Percentiles rank a stretch among this genome's conserved stretches.
Evolutionary conservation across 129 eudicot species (phyloP).

Genomic region (Glebionis coronaria): DNA sequence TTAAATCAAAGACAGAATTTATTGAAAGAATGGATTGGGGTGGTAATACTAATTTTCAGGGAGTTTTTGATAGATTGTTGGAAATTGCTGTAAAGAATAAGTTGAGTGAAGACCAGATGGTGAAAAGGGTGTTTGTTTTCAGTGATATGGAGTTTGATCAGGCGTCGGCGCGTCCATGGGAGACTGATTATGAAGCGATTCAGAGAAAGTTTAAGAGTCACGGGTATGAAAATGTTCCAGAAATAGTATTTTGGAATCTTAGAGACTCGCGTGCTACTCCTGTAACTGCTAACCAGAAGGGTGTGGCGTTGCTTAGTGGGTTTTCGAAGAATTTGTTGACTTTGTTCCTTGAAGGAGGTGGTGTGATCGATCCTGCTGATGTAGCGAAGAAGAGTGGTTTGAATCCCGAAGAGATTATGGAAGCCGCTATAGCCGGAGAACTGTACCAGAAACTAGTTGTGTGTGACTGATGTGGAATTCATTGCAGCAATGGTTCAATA

Average conservation of each 20-base stretch:
- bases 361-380: slow-evolving; percentile 29
- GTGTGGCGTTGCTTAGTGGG: slow-evolving; percentile 49
- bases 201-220: too few species aligned
- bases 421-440: slow-evolving; percentile 49
- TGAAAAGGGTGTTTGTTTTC: too few species aligned
- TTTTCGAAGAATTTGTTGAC: slow-evolving; percentile 50
- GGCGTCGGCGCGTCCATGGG: too few species aligned
- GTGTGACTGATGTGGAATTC: slow-evolving; percentile 34
- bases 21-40: slow-evolving; percentile 33
- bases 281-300: slow-evolving; percentile 34
- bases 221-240: too few species aligned
- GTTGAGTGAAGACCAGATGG: too few species aligned
- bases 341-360: slow-evolving; percentile 47
- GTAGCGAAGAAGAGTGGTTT: slow-evolving; percentile 5
- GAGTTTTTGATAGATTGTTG: slow-evolving; percentile 49
- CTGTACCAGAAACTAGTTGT: slow-evolving; percentile 59
- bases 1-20: slow-evolving; percentile 35
- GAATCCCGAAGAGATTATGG: slow-evolving; percentile 47
- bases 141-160: too few species aligned
- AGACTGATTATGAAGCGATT: too few species aligned
- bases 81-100: too few species aligned
- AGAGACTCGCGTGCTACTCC: slow-evolving; percentile 44
- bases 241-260: too few species aligned
- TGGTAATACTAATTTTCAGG: slow-evolving; percentile 40
- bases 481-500: not conserved